Conservation (phyloP, 805 yeast species). For the Lipomyces mesembrius region DNA sequence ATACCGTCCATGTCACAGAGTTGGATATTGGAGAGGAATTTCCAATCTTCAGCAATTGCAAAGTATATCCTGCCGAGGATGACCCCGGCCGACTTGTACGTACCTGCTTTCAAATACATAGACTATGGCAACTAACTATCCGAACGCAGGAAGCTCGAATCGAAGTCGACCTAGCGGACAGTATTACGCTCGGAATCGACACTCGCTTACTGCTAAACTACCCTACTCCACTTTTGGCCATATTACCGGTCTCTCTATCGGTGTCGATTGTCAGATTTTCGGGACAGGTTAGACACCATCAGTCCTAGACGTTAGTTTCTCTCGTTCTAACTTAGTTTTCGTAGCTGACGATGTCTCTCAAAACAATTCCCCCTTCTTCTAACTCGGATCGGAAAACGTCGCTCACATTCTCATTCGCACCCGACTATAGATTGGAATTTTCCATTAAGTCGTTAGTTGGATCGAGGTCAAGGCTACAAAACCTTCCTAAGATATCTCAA, state of each 20-base stretch:
- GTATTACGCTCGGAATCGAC: conserved; percentile 82
- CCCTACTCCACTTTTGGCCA: conserved; percentile 83
- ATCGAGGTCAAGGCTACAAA: conserved; percentile 86
- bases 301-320: neutral
- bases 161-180: conserved; percentile 87
- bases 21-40: conserved; percentile 93
- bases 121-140: neutral
- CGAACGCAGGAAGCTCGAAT: conserved; percentile 70
- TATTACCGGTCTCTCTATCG: conserved; percentile 79
- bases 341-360: conserved; percentile 67
- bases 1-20: conserved; percentile 76
- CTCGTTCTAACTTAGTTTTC: neutral
- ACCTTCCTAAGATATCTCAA: conserved; percentile 88
- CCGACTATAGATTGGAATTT: conserved; percentile 88
- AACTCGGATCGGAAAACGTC: conserved; percentile 54
- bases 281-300: conserved; percentile 58
- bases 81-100: conserved; percentile 51
- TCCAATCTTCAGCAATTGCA: conserved; percentile 92
- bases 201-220: conserved; percentile 78
- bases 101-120: neutral
- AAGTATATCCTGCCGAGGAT: conserved; percentile 66
- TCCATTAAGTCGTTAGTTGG: conserved; percentile 89
- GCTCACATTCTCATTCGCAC: conserved; percentile 85
- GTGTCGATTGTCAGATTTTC: conserved; percentile 90
- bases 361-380: conserved; percentile 34